Base-by-base conservation (phyloP, 2,329 filamentous ascomycete species). In the Pseudogymnoascus sp. region DNA sequence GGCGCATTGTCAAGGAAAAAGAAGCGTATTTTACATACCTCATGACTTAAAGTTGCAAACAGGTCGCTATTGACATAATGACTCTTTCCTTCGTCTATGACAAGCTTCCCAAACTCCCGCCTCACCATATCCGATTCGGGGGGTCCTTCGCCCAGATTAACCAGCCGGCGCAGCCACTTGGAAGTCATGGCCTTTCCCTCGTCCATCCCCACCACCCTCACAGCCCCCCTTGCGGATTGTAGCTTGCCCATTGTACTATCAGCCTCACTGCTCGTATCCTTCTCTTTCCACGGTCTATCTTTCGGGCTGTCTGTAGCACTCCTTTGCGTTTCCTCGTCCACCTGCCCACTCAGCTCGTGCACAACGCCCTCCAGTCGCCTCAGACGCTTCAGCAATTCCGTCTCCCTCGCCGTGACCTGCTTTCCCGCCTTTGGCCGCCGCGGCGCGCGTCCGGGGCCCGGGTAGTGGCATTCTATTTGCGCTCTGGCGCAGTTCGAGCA, bases 41-140 rank as follows among this genome's bases (percentile, higher is more conserved):
- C 88, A 62, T 91, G 89, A 65, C 86, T 89, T 61, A 93, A 79
- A 66, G 84, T 89, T 19, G 87, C 68, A 53, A 84, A 88, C 88
- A 91, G 70, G 92, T 90, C 6, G 87, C 72, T 90, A 76, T 87
- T 90, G 68, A 93, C 84, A 72, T 92, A 93, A 71, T 87, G 79
- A 63, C 84, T 86, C 64, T 83, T 84, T 63, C 81, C 80, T 64
- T 91, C 87, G 66, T 88, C 87, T 37, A 91, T 76, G 0, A 92
- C 86, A 61, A 93, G 74, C 33, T 79, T 2, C 89, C 72, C 87
- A 73, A 89, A 87, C 62, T 84, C 79, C 50, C 76, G 82, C 69
- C 81, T 77, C 1, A 77, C 61, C 40, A 64, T 69, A 7, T 62
- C 59, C 11, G 66, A 61, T 37, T 70, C 70, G 2, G 71, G 68